Evolutionary conservation across 1,284 basidiomycete species (phyloP).

Genomic region (Trametes hirsuta): DNA sequence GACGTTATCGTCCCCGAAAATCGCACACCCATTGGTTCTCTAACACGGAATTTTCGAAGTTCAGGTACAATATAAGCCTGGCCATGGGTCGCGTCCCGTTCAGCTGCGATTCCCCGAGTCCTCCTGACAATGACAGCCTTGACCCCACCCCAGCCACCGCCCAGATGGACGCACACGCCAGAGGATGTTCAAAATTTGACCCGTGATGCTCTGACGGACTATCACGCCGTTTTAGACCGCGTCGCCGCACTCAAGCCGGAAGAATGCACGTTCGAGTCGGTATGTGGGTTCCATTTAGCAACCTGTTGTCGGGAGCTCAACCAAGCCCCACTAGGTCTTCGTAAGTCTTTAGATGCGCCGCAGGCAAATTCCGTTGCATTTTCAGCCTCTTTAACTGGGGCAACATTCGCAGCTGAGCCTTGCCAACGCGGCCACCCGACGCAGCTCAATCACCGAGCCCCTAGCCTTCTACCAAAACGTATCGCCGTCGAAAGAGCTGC

Average conservation of each 20-base stretch:
- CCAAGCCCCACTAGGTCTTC: too few species aligned
- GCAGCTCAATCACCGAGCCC: conserved; percentile 57
- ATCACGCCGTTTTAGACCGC: conserved; percentile 58
- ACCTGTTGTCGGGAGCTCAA: too few species aligned
- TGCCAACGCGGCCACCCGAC: conserved; percentile 57
- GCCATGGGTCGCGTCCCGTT: too few species aligned
- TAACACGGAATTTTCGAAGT: too few species aligned
- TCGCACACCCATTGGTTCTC: too few species aligned
- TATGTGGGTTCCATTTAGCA: conserved; percentile 3
- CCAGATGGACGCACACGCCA: conserved; percentile 69
- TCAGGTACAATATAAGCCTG: too few species aligned
- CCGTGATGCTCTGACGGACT: conserved; percentile 58
- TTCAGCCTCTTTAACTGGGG: too few species aligned
- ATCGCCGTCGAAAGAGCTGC: conserved; percentile 66
- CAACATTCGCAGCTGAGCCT: conserved; percentile 48
- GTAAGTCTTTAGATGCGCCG: too few species aligned
- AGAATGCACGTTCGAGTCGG: conserved; percentile 30
- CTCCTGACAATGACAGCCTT: conserved; percentile 45
- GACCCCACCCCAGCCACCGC: conserved; percentile 67
- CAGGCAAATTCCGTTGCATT: too few species aligned
- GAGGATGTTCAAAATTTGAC: conserved; percentile 60
- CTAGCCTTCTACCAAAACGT: conserved; percentile 83
- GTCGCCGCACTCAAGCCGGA: conserved; percentile 57
- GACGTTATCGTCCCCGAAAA: too few species aligned
- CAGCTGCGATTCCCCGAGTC: too few species aligned